phyloP scores from a whole-genome alignment of 495 filamentous ascomycete genomes.

The Talaromyces wortmannii region DNA sequence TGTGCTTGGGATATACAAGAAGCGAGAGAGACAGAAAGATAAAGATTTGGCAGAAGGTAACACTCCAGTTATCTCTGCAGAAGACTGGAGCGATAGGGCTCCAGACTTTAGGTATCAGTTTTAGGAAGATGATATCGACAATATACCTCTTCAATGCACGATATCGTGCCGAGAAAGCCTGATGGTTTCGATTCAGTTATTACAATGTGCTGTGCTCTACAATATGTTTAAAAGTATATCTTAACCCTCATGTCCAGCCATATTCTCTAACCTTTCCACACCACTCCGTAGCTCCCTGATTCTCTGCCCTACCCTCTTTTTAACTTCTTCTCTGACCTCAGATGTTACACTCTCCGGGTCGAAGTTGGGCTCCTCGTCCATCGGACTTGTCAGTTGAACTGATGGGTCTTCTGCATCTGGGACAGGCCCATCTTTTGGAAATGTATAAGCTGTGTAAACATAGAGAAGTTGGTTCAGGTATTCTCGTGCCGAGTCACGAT shows the following conservation, averaged over 20 bases:
- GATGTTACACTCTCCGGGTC: conserved; percentile 20
- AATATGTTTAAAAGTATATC: no score
- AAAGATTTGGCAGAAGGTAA: not conserved
- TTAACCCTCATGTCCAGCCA: conserved; percentile 20
- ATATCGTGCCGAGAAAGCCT: no score
- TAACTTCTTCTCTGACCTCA: conserved; percentile 27
- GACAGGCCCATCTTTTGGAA: not conserved
- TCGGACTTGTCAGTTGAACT: not conserved
- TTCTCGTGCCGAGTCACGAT: conserved; percentile 37
- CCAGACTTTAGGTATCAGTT: not conserved
- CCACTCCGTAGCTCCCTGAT: conserved; percentile 36
- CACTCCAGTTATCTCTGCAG: not conserved
- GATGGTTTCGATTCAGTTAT: no score
- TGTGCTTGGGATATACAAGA: not conserved
- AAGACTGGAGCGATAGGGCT: not conserved
- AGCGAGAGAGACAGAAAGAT: not conserved
- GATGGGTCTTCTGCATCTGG: no score
- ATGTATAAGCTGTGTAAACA: conserved; percentile 30
- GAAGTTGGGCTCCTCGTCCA: conserved; percentile 22
- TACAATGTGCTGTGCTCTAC: not conserved
- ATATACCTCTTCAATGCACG: not conserved
- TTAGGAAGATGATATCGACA: not conserved
- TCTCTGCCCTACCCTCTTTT: conserved; percentile 31
- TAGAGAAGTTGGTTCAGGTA: conserved; percentile 29
- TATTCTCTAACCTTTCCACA: conserved; percentile 33